phyloP scores from a whole-genome alignment of 2,329 filamentous ascomycete species.

The Pseudovirgaria hyperparasitica region DNA sequence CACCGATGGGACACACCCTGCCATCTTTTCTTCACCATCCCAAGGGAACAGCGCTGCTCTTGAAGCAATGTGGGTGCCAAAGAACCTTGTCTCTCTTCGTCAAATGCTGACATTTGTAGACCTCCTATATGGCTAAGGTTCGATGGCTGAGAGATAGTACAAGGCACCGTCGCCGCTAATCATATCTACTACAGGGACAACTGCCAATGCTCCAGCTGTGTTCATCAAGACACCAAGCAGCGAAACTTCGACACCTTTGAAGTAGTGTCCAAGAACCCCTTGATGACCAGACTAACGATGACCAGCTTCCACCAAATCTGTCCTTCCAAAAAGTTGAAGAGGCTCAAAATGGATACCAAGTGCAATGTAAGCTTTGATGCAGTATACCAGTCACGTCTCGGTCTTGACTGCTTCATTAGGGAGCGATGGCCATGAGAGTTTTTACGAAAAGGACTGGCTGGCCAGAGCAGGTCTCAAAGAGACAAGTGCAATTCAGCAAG shows the following conservation, averaged over 20 bases:
- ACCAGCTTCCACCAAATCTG: conserved; percentile 17
- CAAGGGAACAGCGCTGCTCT: neutral
- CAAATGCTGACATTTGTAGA: conserved; percentile 11
- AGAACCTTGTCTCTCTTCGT: neutral
- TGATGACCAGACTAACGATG: conserved; percentile 2
- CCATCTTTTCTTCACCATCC: no score
- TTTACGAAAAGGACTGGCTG: conserved; percentile 54
- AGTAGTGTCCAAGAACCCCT: conserved; percentile 27
- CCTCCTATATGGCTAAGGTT: conserved; percentile 25
- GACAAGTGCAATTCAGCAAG: conserved; percentile 21
- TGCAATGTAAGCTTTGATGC: conserved; percentile 14
- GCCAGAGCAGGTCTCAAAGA: conserved; percentile 26
- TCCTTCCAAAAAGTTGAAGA: conserved; percentile 10
- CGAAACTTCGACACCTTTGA: conserved; percentile 55
- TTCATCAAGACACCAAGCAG: conserved; percentile 59
- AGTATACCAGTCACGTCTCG: no score
- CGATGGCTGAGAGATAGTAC: no score
- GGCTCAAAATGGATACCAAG: conserved; percentile 6
- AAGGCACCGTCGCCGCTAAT: no score
- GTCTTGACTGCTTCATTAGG: no score
- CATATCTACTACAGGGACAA: conserved; percentile 44
- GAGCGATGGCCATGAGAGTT: conserved; percentile 53
- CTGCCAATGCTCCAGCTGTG: conserved; percentile 54
- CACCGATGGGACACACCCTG: no score
- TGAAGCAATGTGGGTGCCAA: neutral